phyloP scores from a whole-genome alignment of 2,329 filamentous ascomycete genomes.

The Cryphonectria nitschkei region DNA sequence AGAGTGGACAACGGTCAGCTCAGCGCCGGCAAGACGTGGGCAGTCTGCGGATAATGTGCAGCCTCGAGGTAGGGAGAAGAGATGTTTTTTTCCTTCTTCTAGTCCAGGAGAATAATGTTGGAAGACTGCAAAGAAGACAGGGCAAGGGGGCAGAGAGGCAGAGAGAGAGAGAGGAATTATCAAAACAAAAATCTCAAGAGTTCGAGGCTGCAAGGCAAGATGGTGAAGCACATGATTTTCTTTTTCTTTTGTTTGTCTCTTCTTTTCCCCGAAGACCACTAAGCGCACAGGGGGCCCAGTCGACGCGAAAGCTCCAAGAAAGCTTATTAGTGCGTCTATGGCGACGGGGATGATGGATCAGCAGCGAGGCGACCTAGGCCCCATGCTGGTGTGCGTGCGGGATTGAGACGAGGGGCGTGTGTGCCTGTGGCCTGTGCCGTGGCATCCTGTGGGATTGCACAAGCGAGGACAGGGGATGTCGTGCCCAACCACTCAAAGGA shows the following conservation, averaged over 20 bases:
- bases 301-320: conserved; percentile 49
- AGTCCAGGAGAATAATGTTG: background rate
- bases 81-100: background rate
- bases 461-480: conserved; percentile 29
- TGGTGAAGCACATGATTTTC: conserved; percentile 33
- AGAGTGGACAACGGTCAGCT: conserved; percentile 64
- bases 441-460: conserved; percentile 27
- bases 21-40: conserved; percentile 34
- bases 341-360: conserved; percentile 30
- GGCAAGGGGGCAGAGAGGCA: background rate
- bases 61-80: background rate
- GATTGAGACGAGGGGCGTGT: conserved; percentile 21
- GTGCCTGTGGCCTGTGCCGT: conserved; percentile 20
- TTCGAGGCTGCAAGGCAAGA: conserved; percentile 30
- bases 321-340: conserved; percentile 29
- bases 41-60: background rate
- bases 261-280: conserved; percentile 28
- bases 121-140: background rate
- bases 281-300: conserved; percentile 28
- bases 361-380: conserved; percentile 24
- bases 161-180: conserved; percentile 36
- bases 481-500: conserved; percentile 26
- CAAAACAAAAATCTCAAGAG: conserved; percentile 41
- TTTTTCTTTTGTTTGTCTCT: conserved; percentile 47
- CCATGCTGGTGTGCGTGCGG: conserved; percentile 2